phyloP scores from a whole-genome alignment of 2,329 filamentous ascomycete species.

The Diplodia scrobiculata region DNA sequence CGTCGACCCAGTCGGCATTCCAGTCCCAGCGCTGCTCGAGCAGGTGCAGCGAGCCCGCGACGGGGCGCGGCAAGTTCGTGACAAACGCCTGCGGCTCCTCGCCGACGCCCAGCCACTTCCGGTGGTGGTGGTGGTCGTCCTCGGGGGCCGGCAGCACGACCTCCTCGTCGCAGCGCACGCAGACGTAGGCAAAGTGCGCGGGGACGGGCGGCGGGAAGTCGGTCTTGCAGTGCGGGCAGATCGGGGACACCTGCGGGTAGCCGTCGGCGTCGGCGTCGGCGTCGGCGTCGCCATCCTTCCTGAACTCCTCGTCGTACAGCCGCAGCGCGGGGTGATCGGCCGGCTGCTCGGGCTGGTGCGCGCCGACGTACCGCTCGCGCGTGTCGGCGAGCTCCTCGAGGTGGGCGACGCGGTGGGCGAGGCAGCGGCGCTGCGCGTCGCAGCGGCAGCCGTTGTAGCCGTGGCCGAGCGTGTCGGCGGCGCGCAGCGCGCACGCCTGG shows the following conservation, averaged over 20 bases:
- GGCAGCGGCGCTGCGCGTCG: slow-evolving; percentile 1
- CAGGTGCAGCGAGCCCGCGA: neutral
- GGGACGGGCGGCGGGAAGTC: neutral
- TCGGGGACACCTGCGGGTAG: neutral
- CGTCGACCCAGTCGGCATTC: neutral
- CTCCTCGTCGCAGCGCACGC: neutral
- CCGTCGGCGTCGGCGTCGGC: neutral
- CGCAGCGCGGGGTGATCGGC: too few relatives aligned
- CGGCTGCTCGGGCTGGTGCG: neutral
- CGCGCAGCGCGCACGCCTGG: neutral
- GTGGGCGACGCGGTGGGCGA: neutral
- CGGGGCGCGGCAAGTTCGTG: neutral
- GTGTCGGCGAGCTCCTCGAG: neutral
- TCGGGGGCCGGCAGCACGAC: neutral
- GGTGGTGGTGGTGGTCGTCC: neutral
- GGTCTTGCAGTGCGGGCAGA: neutral
- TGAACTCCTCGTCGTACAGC: too few relatives aligned
- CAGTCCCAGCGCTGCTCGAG: neutral
- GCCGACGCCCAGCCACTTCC: neutral
- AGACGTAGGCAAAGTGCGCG: neutral
- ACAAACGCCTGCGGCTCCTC: neutral
- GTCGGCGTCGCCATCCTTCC: too few relatives aligned
- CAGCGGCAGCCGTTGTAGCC: neutral
- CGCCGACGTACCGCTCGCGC: neutral
- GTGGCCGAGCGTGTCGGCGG: neutral